Evolutionary conservation across 164 flowering plant species (phyloP), one percentile per base, ranked within the genome.

Genomic region (Stephania japonica): DNA sequence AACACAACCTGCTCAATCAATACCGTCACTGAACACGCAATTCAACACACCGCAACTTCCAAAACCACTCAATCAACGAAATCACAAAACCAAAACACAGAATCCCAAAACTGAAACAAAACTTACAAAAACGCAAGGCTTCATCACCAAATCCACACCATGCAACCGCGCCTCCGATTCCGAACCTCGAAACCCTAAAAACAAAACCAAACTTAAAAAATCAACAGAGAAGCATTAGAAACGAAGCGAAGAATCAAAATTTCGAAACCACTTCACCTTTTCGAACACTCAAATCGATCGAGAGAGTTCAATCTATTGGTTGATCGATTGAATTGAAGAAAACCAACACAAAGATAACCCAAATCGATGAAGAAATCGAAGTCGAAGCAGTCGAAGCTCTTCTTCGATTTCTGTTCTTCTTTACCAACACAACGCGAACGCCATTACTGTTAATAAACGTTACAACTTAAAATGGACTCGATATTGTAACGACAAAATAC

Each of bases 111-210:
- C 56, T 56, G 27, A 19, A 59, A 18, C 27, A 14, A 43, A 13
- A 10, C 71, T 70, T 78, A 78, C 80, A 38, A 44, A 78, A 64
- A 59, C 67, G 14, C 71, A 56, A 49, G 68, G 56, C 72, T 70
- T 74, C 80, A 70, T 70, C 67, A 70, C 67, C 71, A 70, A 67
- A 71, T 44, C 42, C 21, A 9, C 56, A 68, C 18, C 64, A 59
- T 59, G 9, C 64, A 19, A 59, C 21, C 64, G 21, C 21, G 21
- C 21, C 24, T 21, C 23, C 38, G 38, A 32, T 59, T n/a, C 64
- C 21, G 24, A n/a, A n/a, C 64, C 64, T 19, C 64, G 53, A 47
- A 47, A 47, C 9, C 8, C 24, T 26, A 21, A 42, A 24, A 42
- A 68, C 14, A 8, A 59, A n/a, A 10, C 8, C 9, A 14, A 42